These are phyloP conservation scores for Penicillium silybi DNA, from an alignment of 495 filamentous ascomycete species.

Conservation along the genomic window DNA sequence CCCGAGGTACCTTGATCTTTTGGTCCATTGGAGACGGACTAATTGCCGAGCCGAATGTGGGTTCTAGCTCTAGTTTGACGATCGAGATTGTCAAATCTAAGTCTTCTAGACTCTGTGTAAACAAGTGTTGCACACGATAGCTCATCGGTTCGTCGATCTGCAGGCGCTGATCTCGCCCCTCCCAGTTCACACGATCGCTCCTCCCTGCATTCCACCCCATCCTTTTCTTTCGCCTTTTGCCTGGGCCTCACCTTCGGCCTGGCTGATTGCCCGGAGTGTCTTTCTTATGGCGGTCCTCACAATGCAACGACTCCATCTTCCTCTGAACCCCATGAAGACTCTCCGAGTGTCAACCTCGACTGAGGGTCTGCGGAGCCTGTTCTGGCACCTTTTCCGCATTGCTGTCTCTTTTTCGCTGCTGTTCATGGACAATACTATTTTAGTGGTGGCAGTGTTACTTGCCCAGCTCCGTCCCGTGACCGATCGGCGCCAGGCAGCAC, in stretches of 20 bases:
- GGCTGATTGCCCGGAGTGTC: not conserved
- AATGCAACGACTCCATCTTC: not conserved
- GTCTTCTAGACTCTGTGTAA: not conserved
- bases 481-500: constrained; percentile 23
- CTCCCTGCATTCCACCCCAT: not conserved
- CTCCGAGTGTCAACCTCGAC: not conserved
- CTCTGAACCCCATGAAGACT: constrained; percentile 5
- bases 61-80: too few species aligned
- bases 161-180: not conserved
- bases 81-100: too few species aligned
- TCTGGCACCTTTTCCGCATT: constrained; percentile 31
- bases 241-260: not conserved
- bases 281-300: not conserved
- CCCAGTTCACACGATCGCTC: not conserved
- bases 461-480: constrained; percentile 12
- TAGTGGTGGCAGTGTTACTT: constrained; percentile 32
- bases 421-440: constrained; percentile 49
- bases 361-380: constrained; percentile 6
- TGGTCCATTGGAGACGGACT: too few species aligned
- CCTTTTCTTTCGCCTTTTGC: not conserved
- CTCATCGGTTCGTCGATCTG: not conserved
- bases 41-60: too few species aligned
- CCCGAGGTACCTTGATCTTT: too few species aligned
- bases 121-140: not conserved
- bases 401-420: constrained; percentile 43